Evolutionary conservation across 331 rosid genomes (phyloP).

Genomic region (Arachis monticola): DNA sequence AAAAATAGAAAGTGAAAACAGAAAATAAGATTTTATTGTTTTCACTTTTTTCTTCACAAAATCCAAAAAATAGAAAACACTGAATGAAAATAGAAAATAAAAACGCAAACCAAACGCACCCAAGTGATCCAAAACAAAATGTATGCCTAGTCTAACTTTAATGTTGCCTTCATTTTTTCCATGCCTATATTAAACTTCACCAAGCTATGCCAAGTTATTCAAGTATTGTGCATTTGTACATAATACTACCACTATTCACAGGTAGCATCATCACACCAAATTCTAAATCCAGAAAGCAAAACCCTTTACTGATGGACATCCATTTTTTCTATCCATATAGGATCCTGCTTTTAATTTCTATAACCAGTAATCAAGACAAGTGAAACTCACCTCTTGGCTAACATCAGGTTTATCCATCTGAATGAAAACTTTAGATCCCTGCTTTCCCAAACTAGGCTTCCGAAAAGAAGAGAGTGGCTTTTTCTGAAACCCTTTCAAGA

Average conservation of each 20-base stretch:
- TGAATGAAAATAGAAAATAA: no score
- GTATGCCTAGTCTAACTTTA: not conserved
- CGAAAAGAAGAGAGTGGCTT: slow-evolving; percentile 41
- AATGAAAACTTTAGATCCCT: slow-evolving; percentile 57
- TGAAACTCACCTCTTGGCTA: slow-evolving; percentile 64
- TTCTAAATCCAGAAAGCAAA: not conserved
- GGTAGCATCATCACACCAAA: slow-evolving; percentile 14
- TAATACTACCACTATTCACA: slow-evolving; percentile 1
- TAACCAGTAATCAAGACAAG: slow-evolving; percentile 10
- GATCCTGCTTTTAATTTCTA: not conserved
- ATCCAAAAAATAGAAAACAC: no score
- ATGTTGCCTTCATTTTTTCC: slow-evolving; percentile 1
- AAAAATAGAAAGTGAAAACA: no score
- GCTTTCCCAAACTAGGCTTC: slow-evolving; percentile 53
- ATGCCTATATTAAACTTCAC: not conserved
- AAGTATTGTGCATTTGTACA: not conserved
- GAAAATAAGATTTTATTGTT: no score
- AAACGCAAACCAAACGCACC: no score
- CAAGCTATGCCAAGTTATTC: slow-evolving; percentile 5
- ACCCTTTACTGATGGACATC: not conserved
- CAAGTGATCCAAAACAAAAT: no score
- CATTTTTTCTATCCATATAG: not conserved
- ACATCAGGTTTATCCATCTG: slow-evolving; percentile 77
- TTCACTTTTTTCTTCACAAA: no score
- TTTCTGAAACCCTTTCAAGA: slow-evolving; percentile 55